phyloP scores from a whole-genome alignment of 2,329 filamentous ascomycete species.

The Penicillium frequentans region DNA sequence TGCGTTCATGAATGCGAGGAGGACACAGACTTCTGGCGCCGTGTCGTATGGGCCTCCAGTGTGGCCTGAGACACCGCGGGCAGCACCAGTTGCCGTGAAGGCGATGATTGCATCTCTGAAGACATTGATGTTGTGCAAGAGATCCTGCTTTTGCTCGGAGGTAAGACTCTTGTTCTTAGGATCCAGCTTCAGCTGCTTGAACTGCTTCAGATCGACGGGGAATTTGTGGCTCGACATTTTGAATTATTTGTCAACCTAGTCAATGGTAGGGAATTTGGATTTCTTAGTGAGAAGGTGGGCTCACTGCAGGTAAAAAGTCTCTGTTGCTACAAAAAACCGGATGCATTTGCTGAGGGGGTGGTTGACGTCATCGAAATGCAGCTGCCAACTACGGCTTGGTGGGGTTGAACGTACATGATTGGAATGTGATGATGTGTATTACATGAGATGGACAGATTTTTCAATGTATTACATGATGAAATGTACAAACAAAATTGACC shows the following conservation, averaged over 20 bases:
- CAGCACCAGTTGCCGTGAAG: slow-evolving; percentile 41
- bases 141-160: slow-evolving; percentile 36
- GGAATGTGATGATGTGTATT: not conserved
- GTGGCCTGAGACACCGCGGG: slow-evolving; percentile 39
- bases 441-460: too few relatives aligned
- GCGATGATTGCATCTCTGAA: slow-evolving; percentile 42
- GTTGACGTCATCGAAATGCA: slow-evolving; percentile 9
- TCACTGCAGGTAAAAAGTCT: too few relatives aligned
- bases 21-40: slow-evolving; percentile 41
- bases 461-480: too few relatives aligned
- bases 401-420: not conserved
- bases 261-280: not conserved
- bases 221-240: slow-evolving; percentile 21
- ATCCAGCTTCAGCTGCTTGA: slow-evolving; percentile 38
- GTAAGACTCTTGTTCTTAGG: slow-evolving; percentile 35
- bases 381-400: not conserved
- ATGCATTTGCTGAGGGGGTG: slow-evolving; percentile 5
- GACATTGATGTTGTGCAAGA: slow-evolving; percentile 39
- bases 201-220: slow-evolving; percentile 35
- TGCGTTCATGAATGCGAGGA: slow-evolving; percentile 37
- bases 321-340: slow-evolving; percentile 2
- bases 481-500: too few relatives aligned
- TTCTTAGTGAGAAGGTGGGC: not conserved
- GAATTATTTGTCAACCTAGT: not conserved
- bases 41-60: slow-evolving; percentile 44